Evolutionary conservation across 192 early-diverging fungal species (phyloP), one percentile per base, ranked within the genome.

Genomic region (Dissophora globulifera): DNA sequence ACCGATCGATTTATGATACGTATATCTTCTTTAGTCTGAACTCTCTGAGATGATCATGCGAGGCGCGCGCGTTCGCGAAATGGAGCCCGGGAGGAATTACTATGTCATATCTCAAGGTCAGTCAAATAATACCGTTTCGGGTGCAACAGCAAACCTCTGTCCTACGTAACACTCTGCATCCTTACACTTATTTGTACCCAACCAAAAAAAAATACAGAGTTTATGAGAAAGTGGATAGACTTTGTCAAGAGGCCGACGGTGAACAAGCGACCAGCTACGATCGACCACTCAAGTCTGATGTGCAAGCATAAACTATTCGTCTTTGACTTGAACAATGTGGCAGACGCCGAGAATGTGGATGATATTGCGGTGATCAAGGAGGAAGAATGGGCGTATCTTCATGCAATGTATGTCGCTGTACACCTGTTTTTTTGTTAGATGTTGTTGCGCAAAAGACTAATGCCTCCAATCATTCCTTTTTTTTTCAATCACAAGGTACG

Each of bases 151-250:
- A n/a, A n/a, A n/a, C n/a, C n/a, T n/a, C n/a, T n/a, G n/a, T n/a
- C n/a, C n/a, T n/a, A n/a, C n/a, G n/a, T n/a, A n/a, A n/a, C n/a
- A n/a, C n/a, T n/a, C n/a, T n/a, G n/a, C n/a, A n/a, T n/a, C n/a
- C n/a, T n/a, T n/a, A n/a, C n/a, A n/a, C n/a, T n/a, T n/a, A n/a
- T n/a, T n/a, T n/a, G n/a, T n/a, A n/a, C n/a, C n/a, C n/a, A n/a
- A n/a, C n/a, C n/a, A n/a, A n/a, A n/a, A n/a, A n/a, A n/a, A n/a
- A 13, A 38, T 13, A 9, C 35, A 38, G 35, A 38, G 7, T 75
- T 76, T 16, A 62, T 66, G 45, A 61, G 42, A n/a, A 27, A 23
- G 33, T 76, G 72, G 72, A 17, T 46, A 13, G 46, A 56, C 38
- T 76, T 48, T 43, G 26, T 66, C 19, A 67, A 67, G 32, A 46